Percentiles rank a stretch among this genome's conserved stretches.
Evolutionary conservation across 257 asterid genomes (phyloP).

Genomic region (Solanum pinnatisectum): DNA sequence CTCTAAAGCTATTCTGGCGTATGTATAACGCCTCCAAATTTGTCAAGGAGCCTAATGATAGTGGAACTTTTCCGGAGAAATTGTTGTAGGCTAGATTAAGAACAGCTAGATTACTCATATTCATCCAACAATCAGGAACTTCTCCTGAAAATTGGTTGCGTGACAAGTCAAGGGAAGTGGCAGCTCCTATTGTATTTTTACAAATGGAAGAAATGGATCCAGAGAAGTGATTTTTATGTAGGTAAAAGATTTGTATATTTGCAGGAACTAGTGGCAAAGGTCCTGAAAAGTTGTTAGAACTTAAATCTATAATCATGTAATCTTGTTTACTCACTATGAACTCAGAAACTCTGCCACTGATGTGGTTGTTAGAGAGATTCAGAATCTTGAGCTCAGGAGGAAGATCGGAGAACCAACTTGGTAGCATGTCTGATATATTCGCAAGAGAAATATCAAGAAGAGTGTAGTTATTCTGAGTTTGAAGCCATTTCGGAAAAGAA

Average conservation of each 20-base stretch:
- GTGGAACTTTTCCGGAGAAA: conserved; percentile 9
- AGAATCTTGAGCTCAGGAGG: neutral
- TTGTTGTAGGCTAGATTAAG: conserved; percentile 12
- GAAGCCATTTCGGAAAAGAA: neutral
- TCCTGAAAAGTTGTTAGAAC: neutral
- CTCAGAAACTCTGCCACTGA: neutral
- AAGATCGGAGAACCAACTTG: neutral
- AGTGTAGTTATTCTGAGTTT: neutral
- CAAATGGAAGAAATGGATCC: neutral
- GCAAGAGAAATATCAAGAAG: neutral
- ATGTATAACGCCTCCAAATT: neutral
- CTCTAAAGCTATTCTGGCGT: conserved; percentile 3
- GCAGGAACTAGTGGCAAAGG: neutral
- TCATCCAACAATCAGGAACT: conserved; percentile 14
- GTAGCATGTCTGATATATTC: neutral
- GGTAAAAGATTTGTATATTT: neutral
- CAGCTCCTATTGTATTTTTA: neutral
- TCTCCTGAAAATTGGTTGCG: conserved; percentile 6
- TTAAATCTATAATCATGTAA: neutral
- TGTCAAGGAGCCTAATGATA: neutral
- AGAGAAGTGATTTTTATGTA: neutral
- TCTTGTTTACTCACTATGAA: neutral
- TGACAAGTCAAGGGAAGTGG: conserved; percentile 9
- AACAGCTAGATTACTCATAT: neutral
- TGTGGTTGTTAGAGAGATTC: neutral